Evolutionary conservation across 2,329 filamentous ascomycete species (phyloP).

Genomic region (Cladosporium sp.): DNA sequence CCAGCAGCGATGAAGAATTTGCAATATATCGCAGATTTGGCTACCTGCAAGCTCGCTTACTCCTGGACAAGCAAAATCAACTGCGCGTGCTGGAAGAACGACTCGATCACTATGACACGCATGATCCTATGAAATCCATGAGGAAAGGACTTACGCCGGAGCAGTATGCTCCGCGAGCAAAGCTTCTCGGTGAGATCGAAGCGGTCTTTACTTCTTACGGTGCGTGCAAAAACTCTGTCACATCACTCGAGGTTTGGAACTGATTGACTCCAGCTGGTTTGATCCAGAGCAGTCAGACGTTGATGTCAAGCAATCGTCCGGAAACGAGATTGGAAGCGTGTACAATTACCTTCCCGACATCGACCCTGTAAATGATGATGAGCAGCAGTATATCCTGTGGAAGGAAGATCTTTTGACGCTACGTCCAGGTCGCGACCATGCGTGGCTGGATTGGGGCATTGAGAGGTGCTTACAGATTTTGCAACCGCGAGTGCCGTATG

Average conservation of each 20-base stretch:
- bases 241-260: not conserved
- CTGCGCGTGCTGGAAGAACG: constrained; percentile 31
- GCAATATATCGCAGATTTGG: constrained; percentile 46
- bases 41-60: constrained; percentile 41
- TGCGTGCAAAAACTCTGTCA: not conserved
- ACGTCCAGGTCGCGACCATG: constrained; percentile 40
- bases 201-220: constrained; percentile 20
- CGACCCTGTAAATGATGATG: constrained; percentile 26
- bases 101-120: constrained; percentile 28
- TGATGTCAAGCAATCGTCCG: constrained; percentile 36
- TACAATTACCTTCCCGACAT: constrained; percentile 31
- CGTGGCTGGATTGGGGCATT: constrained; percentile 41
- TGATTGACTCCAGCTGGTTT: not conserved
- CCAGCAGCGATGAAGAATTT: constrained; percentile 45
- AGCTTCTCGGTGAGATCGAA: constrained; percentile 19
- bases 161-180: not conserved
- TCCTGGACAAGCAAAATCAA: constrained; percentile 36
- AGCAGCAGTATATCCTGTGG: constrained; percentile 37
- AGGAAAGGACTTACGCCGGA: not conserved
- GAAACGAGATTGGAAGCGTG: constrained; percentile 37
- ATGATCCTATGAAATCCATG: not conserved
- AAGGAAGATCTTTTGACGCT: constrained; percentile 46
- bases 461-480: constrained; percentile 25
- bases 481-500: not conserved
- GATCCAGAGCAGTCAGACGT: constrained; percentile 25